Conservation (phyloP, 2,329 filamentous ascomycete species). For the Periconia macrospinosa region DNA sequence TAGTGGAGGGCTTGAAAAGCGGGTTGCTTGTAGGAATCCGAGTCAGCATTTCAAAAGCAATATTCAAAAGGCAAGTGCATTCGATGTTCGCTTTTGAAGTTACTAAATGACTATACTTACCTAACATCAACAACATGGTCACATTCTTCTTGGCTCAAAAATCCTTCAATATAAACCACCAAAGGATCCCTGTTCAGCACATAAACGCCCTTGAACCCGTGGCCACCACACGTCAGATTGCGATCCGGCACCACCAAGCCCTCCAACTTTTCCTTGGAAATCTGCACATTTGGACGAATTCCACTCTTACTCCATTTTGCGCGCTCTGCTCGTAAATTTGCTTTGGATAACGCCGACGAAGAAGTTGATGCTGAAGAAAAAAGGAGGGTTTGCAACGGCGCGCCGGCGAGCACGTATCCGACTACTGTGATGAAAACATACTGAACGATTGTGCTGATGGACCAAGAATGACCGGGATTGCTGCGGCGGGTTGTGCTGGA, state of each 20-base stretch:
- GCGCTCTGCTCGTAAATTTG: not conserved
- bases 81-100: too few relatives aligned
- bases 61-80: too few relatives aligned
- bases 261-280: slow-evolving; percentile 31
- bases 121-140: slow-evolving; percentile 56
- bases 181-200: slow-evolving; percentile 58
- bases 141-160: slow-evolving; percentile 53
- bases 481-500: too few relatives aligned
- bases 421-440: slow-evolving; percentile 32
- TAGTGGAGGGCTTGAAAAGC: slow-evolving; percentile 58
- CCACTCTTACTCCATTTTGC: not conserved
- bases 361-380: slow-evolving; percentile 10
- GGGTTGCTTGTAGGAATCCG: slow-evolving; percentile 37
- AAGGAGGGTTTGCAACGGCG: slow-evolving; percentile 30
- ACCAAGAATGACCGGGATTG: slow-evolving; percentile 2
- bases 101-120: slow-evolving; percentile 37
- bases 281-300: not conserved
- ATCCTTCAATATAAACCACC: slow-evolving; percentile 61
- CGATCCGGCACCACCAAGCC: slow-evolving; percentile 44
- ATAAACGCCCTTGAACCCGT: slow-evolving; percentile 46
- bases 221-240: slow-evolving; percentile 42
- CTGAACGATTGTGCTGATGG: slow-evolving; percentile 29
- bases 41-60: not conserved
- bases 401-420: slow-evolving; percentile 40
- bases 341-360: slow-evolving; percentile 11